These are phyloP conservation scores for Kurtzmaniella quercitrusa DNA, from an alignment of 1,139 yeast genomes.

Conservation along the genomic window DNA sequence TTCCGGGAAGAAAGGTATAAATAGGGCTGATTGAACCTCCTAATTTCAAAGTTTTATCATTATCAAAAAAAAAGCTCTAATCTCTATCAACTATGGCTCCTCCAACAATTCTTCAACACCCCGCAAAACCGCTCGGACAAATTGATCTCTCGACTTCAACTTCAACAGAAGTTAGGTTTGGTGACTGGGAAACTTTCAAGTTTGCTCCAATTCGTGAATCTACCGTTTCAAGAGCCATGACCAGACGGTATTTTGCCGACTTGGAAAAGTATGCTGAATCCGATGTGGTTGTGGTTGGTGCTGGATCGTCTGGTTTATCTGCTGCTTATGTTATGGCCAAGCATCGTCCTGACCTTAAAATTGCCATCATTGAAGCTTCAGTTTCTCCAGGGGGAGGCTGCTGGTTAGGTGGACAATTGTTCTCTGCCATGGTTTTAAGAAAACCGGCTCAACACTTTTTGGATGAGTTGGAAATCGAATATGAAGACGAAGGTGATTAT, in stretches of 20 bases:
- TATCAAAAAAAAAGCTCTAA: not conserved
- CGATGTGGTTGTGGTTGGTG: slow-evolving; percentile 73
- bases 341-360: slow-evolving; percentile 71
- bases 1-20: not conserved
- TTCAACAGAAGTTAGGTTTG: slow-evolving; percentile 22
- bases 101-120: slow-evolving; percentile 27
- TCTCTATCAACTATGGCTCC: slow-evolving; percentile 23
- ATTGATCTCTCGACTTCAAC: slow-evolving; percentile 4
- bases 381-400: slow-evolving; percentile 82
- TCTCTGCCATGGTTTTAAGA: slow-evolving; percentile 75
- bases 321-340: slow-evolving; percentile 72
- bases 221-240: slow-evolving; percentile 82
- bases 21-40: not conserved
- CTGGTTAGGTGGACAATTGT: slow-evolving; percentile 77
- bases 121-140: slow-evolving; percentile 14
- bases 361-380: slow-evolving; percentile 70
- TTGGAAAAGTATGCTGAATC: slow-evolving; percentile 72
- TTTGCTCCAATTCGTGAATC: slow-evolving; percentile 76
- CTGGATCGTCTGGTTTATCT: slow-evolving; percentile 74
- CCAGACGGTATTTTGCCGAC: slow-evolving; percentile 69
- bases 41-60: not conserved
- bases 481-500: slow-evolving; percentile 77
- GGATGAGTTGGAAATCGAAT: slow-evolving; percentile 59
- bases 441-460: slow-evolving; percentile 72
- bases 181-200: slow-evolving; percentile 64